These are phyloP conservation scores for Tieghemostelium lacteum DNA, from an alignment of 78 protist genomes.

Conservation along the genomic window DNA sequence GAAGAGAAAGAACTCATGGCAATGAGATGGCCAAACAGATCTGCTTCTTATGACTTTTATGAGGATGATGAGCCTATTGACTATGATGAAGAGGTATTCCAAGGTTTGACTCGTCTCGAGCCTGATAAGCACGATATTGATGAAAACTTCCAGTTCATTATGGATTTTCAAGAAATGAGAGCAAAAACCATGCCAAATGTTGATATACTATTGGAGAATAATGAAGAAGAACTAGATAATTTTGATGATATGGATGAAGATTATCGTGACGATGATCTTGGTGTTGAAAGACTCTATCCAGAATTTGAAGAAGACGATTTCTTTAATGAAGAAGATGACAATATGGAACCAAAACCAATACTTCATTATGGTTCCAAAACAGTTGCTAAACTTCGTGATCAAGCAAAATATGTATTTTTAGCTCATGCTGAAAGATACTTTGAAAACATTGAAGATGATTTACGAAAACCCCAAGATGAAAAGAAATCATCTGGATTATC, in stretches of 20 bases:
- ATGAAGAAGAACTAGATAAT: conserved; percentile 1
- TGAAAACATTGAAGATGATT: too few species aligned
- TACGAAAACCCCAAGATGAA: too few species aligned
- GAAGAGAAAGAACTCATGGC: neutral
- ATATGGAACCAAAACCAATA: too few species aligned
- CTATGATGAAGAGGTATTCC: neutral
- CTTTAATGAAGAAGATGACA: too few species aligned
- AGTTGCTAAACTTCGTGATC: too few species aligned
- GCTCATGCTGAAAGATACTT: too few species aligned
- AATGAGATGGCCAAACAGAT: neutral
- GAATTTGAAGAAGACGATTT: neutral
- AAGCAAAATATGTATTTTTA: too few species aligned
- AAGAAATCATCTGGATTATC: too few species aligned
- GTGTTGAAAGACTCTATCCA: neutral
- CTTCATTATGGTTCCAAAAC: too few species aligned
- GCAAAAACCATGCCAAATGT: neutral
- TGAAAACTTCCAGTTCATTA: neutral
- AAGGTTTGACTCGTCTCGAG: neutral
- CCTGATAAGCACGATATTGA: too few species aligned
- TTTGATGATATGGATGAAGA: neutral
- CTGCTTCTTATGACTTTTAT: too few species aligned
- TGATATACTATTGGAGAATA: neutral
- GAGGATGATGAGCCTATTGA: neutral
- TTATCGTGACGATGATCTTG: neutral
- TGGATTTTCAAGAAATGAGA: neutral